Percentiles rank a stretch among this genome's conserved stretches.
These are phyloP conservation scores for Melastoma malabathricum DNA, from an alignment of 345 rosid genomes.

Conservation along the genomic window DNA sequence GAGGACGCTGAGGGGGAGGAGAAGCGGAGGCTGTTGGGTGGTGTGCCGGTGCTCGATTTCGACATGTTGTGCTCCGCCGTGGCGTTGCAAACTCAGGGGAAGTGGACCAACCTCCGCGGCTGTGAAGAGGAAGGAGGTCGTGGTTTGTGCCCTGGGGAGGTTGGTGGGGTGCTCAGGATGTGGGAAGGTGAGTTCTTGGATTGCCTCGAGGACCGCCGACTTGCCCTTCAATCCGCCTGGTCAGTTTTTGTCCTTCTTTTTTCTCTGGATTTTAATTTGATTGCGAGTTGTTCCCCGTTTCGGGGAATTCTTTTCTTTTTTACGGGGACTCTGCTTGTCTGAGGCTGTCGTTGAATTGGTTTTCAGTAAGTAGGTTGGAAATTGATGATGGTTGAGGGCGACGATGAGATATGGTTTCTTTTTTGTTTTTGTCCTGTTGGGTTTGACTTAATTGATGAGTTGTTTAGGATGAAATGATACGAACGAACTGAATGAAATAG, in stretches of 20 bases:
- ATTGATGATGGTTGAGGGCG: no score
- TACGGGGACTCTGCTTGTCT: no score
- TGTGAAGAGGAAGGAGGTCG: conserved; percentile 14
- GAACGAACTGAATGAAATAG: no score
- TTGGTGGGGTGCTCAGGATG: conserved; percentile 70
- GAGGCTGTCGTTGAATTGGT: not conserved
- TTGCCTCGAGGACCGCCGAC: conserved; percentile 63
- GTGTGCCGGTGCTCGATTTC: conserved; percentile 71
- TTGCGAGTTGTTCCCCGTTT: no score
- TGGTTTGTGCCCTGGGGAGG: conserved; percentile 36
- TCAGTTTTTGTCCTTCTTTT: no score
- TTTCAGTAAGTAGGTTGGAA: no score
- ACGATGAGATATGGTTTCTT: no score
- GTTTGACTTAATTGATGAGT: no score
- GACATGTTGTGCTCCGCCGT: conserved; percentile 84
- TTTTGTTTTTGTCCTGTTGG: no score
- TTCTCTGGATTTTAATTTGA: no score
- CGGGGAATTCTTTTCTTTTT: no score
- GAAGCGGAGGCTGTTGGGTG: conserved; percentile 34
- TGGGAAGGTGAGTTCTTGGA: conserved; percentile 91
- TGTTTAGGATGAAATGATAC: no score
- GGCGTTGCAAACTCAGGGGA: conserved; percentile 80
- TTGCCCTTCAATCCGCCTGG: conserved; percentile 76
- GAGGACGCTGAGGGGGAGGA: conserved; percentile 22
- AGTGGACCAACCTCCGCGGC: conserved; percentile 42